phyloP scores from a whole-genome alignment of 345 rosid genomes.

The Bruguiera sexangula region DNA sequence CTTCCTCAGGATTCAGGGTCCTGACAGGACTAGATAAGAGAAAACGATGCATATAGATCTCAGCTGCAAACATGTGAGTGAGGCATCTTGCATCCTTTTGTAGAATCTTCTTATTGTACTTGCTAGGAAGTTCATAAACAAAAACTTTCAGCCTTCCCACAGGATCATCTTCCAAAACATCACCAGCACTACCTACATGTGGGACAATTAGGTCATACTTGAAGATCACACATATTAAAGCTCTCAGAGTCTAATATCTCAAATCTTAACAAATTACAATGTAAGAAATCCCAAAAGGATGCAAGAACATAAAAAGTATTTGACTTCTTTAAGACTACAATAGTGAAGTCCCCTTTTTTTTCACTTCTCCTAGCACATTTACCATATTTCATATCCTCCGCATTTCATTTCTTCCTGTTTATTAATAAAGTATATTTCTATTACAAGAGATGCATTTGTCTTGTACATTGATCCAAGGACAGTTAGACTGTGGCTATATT shows the following conservation, averaged over 20 bases:
- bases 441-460: too few species aligned
- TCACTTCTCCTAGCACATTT: too few species aligned
- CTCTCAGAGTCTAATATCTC: neutral
- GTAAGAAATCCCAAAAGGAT: too few species aligned
- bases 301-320: too few species aligned
- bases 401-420: too few species aligned
- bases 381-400: too few species aligned
- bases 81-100: slow-evolving; percentile 33
- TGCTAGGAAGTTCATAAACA: slow-evolving; percentile 37
- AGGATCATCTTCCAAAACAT: slow-evolving; percentile 31
- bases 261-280: too few species aligned
- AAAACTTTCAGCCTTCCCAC: slow-evolving; percentile 29
- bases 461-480: too few species aligned
- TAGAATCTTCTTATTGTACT: slow-evolving; percentile 35
- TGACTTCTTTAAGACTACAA: too few species aligned
- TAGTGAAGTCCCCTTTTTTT: too few species aligned
- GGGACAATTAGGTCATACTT: neutral
- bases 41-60: slow-evolving; percentile 37
- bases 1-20: slow-evolving; percentile 30
- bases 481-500: too few species aligned
- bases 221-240: neutral
- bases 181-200: slow-evolving; percentile 35
- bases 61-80: slow-evolving; percentile 36
- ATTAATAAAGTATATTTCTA: too few species aligned
- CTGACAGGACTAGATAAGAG: slow-evolving; percentile 33